Evolutionary conservation across 768 basidiomycete species (phyloP).

Genomic region (Xanthoconium stramineum): DNA sequence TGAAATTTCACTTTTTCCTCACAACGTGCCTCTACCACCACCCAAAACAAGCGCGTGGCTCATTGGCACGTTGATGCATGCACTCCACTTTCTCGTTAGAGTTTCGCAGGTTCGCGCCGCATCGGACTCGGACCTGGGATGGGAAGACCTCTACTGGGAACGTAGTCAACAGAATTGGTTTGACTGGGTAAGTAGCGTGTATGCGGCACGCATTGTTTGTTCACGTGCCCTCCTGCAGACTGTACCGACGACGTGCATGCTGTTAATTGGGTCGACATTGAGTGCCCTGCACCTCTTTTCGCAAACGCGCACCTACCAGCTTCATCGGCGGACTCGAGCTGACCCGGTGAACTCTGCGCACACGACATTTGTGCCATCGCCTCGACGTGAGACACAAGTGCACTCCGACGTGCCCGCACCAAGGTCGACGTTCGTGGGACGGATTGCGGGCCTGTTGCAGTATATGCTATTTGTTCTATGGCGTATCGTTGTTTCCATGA

Average conservation of each 20-base stretch:
- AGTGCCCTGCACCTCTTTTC: conserved; percentile 70
- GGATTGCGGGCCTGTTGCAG: conserved; percentile 31
- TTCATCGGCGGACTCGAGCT: conserved; percentile 47
- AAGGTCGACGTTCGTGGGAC: conserved; percentile 44
- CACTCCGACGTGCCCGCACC: conserved; percentile 35
- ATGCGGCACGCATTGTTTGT: conserved; percentile 7
- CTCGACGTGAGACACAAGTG: conserved; percentile 17
- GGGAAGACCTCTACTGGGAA: conserved; percentile 77
- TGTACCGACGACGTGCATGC: conserved; percentile 54
- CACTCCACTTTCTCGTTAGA: conserved; percentile 64
- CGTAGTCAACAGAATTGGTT: conserved; percentile 66
- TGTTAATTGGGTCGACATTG: conserved; percentile 51
- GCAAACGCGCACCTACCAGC: conserved; percentile 64
- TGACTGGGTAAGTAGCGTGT: conserved; percentile 61
- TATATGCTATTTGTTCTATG: conserved; percentile 40
- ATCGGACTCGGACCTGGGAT: conserved; percentile 66
- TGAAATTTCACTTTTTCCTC: conserved; percentile 78
- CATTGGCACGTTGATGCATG: conserved; percentile 62
- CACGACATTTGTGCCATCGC: conserved; percentile 60
- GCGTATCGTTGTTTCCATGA: conserved; percentile 52
- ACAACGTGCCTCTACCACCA: conserved; percentile 71
- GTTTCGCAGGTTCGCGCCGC: conserved; percentile 53
- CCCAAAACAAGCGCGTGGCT: conserved; percentile 64
- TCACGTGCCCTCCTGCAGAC: conserved; percentile 44
- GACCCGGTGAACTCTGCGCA: conserved; percentile 71